Conservation (phyloP, 768 basidiomycete species). For the Tricholoma saponaceum region DNA sequence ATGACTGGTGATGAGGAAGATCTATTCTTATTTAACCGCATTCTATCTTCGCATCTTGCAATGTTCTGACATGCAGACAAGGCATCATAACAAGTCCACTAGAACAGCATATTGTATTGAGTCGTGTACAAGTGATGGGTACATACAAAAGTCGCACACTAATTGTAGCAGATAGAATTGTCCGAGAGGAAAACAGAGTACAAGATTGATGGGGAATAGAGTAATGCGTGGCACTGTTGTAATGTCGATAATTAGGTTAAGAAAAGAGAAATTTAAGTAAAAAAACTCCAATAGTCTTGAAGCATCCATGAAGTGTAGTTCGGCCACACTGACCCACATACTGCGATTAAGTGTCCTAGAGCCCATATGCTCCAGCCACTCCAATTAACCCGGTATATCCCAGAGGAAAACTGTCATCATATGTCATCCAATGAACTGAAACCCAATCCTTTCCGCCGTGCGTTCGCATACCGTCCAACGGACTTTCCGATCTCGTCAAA, state of each 20-base stretch:
- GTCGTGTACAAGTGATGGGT: background rate
- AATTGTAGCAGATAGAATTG: background rate
- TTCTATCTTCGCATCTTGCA: no score
- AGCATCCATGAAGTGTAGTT: conserved; percentile 9
- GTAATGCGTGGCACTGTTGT: conserved; percentile 5
- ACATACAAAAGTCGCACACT: conserved; percentile 1
- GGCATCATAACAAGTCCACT: conserved; percentile 5
- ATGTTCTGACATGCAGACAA: conserved; percentile 1
- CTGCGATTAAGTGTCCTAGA: conserved; percentile 10
- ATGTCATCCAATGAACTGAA: conserved; percentile 37
- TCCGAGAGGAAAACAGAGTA: conserved; percentile 4
- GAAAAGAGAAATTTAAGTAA: background rate
- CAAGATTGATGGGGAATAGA: conserved; percentile 4
- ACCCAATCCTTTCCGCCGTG: conserved; percentile 43
- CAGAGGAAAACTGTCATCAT: conserved; percentile 17
- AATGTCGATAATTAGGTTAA: conserved; percentile 11
- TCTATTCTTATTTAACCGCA: conserved; percentile 6
- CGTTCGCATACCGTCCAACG: conserved; percentile 68
- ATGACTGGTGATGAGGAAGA: conserved; percentile 58
- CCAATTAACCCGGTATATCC: conserved; percentile 2
- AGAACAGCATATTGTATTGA: conserved; percentile 15
- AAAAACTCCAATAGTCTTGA: background rate
- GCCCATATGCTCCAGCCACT: conserved; percentile 15
- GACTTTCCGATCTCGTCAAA: conserved; percentile 60
- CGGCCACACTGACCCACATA: conserved; percentile 9